Conservation (phyloP, 73 alveolate genomes). For the Halteria grandinella region DNA sequence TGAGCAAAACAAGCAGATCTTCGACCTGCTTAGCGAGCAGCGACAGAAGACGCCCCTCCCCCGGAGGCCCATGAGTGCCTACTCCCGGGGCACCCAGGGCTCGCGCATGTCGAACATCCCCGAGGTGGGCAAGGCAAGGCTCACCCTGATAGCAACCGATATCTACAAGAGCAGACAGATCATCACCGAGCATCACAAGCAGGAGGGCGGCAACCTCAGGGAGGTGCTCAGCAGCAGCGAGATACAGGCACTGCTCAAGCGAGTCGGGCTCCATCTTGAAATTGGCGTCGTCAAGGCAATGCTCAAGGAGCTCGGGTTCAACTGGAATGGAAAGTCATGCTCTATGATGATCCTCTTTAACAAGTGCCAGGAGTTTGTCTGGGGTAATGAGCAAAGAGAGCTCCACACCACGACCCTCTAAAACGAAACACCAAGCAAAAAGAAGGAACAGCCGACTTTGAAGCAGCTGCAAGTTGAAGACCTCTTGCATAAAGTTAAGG, state of each 20-base stretch:
- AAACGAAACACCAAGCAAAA: not conserved
- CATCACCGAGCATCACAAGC: not conserved
- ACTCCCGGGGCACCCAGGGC: slow-evolving; percentile 3
- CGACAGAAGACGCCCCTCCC: no score
- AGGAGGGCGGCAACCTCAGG: slow-evolving; percentile 1
- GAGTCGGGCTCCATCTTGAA: slow-evolving; percentile 23
- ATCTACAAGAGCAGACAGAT: slow-evolving; percentile 18
- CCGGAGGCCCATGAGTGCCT: slow-evolving; percentile 53
- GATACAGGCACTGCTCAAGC: not conserved
- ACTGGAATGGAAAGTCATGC: slow-evolving; percentile 40
- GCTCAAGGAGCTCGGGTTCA: slow-evolving; percentile 29
- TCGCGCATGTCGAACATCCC: slow-evolving; percentile 35
- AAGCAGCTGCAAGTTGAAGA: slow-evolving; percentile 38
- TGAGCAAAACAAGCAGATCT: slow-evolving; percentile 11
- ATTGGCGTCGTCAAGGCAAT: slow-evolving; percentile 30
- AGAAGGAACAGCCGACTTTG: not conserved
- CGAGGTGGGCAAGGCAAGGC: slow-evolving; percentile 18
- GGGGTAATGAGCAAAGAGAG: no score
- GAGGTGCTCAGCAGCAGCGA: slow-evolving; percentile 25
- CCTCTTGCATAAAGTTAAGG: slow-evolving; percentile 15
- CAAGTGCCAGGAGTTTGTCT: no score
- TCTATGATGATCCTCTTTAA: slow-evolving; percentile 14
- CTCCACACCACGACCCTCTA: no score
- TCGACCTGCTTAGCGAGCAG: slow-evolving; percentile 33
- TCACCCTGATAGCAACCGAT: slow-evolving; percentile 22